These are phyloP conservation scores for Rubroboletus pulcherrimus DNA, from an alignment of 768 basidiomycete genomes.

Conservation along the genomic window DNA sequence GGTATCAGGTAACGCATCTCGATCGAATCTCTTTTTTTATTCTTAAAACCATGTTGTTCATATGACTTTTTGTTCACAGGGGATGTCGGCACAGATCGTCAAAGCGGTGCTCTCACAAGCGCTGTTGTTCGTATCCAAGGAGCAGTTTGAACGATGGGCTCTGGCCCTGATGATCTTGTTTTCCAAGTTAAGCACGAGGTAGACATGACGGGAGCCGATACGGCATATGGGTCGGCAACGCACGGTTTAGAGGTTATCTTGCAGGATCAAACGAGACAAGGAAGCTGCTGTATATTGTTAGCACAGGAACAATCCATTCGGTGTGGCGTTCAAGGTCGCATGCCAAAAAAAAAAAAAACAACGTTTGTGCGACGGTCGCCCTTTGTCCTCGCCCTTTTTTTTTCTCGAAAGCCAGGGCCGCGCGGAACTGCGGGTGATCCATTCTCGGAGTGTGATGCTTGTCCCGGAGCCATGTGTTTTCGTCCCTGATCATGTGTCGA, in stretches of 20 bases:
- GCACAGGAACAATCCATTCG: not conserved
- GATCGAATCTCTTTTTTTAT: not conserved
- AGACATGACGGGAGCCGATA: not conserved
- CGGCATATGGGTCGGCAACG: not conserved
- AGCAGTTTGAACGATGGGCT: constrained; percentile 91
- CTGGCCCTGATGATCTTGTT: constrained; percentile 62
- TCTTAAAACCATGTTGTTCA: not conserved
- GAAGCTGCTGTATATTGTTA: not conserved
- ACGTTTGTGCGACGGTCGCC: not conserved
- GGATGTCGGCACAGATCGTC: constrained; percentile 93
- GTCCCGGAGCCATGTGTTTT: not conserved
- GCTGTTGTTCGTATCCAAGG: constrained; percentile 94
- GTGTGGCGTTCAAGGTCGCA: not conserved
- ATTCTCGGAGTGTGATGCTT: not conserved
- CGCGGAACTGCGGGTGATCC: not conserved
- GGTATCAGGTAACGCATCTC: constrained; percentile 75
- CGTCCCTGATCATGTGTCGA: not conserved
- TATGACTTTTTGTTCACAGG: constrained; percentile 42
- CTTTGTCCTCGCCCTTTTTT: no score
- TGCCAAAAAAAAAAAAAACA: not conserved
- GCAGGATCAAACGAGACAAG: not conserved
- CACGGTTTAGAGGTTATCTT: not conserved
- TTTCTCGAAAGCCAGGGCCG: not conserved
- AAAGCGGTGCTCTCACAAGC: constrained; percentile 97
- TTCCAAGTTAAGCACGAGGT: constrained; percentile 27